phyloP scores from a whole-genome alignment of 2,329 filamentous ascomycete genomes.

The Paracamarosporium sp. region DNA sequence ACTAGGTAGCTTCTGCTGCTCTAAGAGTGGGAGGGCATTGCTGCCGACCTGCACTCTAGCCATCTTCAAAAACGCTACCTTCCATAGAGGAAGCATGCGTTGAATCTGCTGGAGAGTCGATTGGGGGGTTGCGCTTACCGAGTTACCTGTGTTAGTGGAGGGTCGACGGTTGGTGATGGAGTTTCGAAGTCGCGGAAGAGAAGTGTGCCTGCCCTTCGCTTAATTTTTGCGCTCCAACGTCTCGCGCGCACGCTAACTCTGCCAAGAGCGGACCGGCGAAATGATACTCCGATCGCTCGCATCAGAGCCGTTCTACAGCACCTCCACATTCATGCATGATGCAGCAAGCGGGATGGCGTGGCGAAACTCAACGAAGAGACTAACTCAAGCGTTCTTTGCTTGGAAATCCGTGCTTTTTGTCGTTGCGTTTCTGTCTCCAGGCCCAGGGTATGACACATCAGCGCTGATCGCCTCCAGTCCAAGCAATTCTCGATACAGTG shows the following conservation, averaged over 20 bases:
- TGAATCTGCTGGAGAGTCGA: conserved; percentile 40
- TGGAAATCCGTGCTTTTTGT: conserved; percentile 75
- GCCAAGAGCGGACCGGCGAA: conserved; percentile 1
- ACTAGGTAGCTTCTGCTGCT: conserved; percentile 62
- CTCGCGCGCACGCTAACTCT: neutral
- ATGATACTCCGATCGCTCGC: conserved; percentile 27
- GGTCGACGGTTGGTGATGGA: conserved; percentile 40
- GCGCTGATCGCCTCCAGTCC: conserved; percentile 59
- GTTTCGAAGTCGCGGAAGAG: conserved; percentile 25
- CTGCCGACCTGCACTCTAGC: conserved; percentile 47
- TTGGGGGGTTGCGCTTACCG: conserved; percentile 45
- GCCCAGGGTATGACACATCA: conserved; percentile 80
- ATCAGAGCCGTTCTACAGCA: too few relatives aligned
- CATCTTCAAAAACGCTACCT: conserved; percentile 44
- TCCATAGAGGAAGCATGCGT: conserved; percentile 39
- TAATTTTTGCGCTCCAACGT: conserved; percentile 23
- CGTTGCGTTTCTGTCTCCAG: conserved; percentile 64
- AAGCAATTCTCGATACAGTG: conserved; percentile 23
- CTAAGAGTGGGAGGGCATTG: conserved; percentile 47
- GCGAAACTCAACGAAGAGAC: conserved; percentile 4
- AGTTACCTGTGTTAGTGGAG: conserved; percentile 36
- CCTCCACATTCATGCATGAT: neutral
- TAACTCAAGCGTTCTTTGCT: conserved; percentile 56
- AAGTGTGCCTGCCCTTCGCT: conserved; percentile 18
- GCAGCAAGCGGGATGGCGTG: neutral